Percentiles rank a stretch among this genome's conserved stretches.
phyloP scores from a whole-genome alignment of 495 filamentous ascomycete species.

The Penicillium angulare region DNA sequence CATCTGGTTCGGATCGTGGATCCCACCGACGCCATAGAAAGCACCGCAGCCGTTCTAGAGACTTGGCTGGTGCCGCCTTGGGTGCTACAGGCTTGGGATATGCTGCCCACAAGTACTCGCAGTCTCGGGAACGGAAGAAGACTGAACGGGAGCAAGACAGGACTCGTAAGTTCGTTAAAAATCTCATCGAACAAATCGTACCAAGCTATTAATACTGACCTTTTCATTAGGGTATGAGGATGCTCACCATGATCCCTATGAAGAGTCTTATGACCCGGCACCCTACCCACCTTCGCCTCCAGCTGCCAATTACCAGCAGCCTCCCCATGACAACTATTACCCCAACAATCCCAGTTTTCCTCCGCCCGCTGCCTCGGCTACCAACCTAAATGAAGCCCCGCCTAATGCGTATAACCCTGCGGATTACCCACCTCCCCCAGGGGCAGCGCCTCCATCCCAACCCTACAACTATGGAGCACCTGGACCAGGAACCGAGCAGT shows the following conservation, averaged over 20 bases:
- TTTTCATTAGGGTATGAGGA: conserved; percentile 33
- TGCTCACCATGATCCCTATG: conserved; percentile 41
- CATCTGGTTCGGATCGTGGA: conserved; percentile 44
- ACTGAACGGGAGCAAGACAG: conserved; percentile 34
- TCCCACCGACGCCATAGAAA: conserved; percentile 40
- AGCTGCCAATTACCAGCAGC: conserved; percentile 12
- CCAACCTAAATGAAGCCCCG: conserved; percentile 25
- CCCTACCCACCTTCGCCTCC: conserved; percentile 38
- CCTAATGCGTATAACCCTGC: conserved; percentile 36
- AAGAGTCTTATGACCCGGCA: conserved; percentile 44
- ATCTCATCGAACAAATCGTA: neutral
- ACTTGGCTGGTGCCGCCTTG: conserved; percentile 65
- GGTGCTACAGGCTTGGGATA: conserved; percentile 73
- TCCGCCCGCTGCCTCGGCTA: conserved; percentile 42
- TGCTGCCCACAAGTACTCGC: conserved; percentile 65
- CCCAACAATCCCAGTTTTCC: conserved; percentile 40
- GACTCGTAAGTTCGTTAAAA: conserved; percentile 16
- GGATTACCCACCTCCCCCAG: conserved; percentile 48
- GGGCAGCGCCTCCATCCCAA: conserved; percentile 40
- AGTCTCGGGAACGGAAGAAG: conserved; percentile 63
- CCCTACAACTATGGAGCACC: conserved; percentile 44
- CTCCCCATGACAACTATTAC: conserved; percentile 31
- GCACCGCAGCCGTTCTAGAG: conserved; percentile 61
- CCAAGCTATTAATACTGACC: neutral
- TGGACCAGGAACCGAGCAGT: conserved; percentile 36